Percentiles rank a stretch among this genome's conserved stretches.
These are phyloP conservation scores for Strigomonas galati DNA, from an alignment of 208 protist genomes.

Conservation along the genomic window DNA sequence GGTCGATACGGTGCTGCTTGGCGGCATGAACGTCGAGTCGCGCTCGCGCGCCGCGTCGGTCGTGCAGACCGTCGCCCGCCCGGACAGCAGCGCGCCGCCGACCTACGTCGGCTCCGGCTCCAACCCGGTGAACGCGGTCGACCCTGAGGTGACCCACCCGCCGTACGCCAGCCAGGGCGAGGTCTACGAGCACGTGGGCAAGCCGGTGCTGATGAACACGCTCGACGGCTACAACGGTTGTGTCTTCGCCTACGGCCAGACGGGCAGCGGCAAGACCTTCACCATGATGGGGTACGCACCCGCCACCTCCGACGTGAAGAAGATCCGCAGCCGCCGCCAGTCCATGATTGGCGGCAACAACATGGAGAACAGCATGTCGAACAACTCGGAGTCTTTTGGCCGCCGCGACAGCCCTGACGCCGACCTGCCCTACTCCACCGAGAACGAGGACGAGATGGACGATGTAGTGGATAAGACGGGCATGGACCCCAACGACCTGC, in stretches of 20 bases:
- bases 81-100: conserved; percentile 8
- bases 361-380: conserved; percentile 11
- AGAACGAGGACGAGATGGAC: conserved; percentile 31
- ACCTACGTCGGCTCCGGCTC: conserved; percentile 35
- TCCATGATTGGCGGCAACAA: conserved; percentile 3
- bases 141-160: conserved; percentile 49
- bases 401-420: conserved; percentile 10
- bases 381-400: neutral
- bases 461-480: conserved; percentile 44
- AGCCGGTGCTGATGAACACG: conserved; percentile 69
- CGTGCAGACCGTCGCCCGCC: conserved; percentile 15
- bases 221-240: conserved; percentile 86
- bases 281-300: conserved; percentile 89
- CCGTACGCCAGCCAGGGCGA: conserved; percentile 69
- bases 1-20: conserved; percentile 36
- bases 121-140: conserved; percentile 35
- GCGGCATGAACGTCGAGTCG: conserved; percentile 40
- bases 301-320: conserved; percentile 22
- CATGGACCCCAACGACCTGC: conserved; percentile 56
- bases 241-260: conserved; percentile 91
- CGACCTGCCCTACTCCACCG: conserved; percentile 16
- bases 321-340: conserved; percentile 20
- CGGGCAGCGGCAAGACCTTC: conserved; percentile 91
- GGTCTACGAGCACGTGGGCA: conserved; percentile 72
- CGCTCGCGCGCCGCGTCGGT: conserved; percentile 31